These are phyloP conservation scores for Candida orba DNA, from an alignment of 805 yeast species.

Conservation along the genomic window DNA sequence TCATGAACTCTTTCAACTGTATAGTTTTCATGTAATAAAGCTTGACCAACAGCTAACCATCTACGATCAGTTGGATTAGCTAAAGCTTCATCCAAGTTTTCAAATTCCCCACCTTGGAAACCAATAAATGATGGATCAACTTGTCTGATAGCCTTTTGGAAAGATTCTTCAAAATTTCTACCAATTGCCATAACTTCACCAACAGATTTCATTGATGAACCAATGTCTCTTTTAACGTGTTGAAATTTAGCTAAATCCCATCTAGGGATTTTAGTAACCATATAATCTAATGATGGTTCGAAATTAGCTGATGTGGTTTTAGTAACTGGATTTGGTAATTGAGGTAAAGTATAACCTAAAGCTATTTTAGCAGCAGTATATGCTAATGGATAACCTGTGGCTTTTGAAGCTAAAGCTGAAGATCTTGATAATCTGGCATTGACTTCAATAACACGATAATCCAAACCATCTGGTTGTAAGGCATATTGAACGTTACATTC, in stretches of 20 bases:
- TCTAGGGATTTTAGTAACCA: slow-evolving; percentile 96
- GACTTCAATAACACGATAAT: slow-evolving; percentile 94
- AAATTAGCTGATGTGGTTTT: slow-evolving; percentile 93
- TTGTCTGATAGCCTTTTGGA: slow-evolving; percentile 96
- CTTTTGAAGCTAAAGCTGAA: slow-evolving; percentile 96
- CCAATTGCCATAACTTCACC: slow-evolving; percentile 99
- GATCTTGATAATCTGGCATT: slow-evolving; percentile 96
- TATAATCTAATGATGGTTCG: slow-evolving; percentile 94
- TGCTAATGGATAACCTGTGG: slow-evolving; percentile 97
- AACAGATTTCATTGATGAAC: slow-evolving; percentile 96
- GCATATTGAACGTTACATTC: slow-evolving; percentile 98
- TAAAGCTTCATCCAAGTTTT: slow-evolving; percentile 68
- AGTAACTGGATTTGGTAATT: slow-evolving; percentile 93
- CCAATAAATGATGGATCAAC: slow-evolving; percentile 88
- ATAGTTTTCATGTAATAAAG: slow-evolving; percentile 84
- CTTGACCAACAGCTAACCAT: slow-evolving; percentile 98
- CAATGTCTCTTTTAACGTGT: slow-evolving; percentile 88
- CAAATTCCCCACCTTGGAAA: slow-evolving; percentile 81
- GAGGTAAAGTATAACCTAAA: slow-evolving; percentile 89
- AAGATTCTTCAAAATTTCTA: slow-evolving; percentile 93
- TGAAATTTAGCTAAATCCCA: slow-evolving; percentile 97
- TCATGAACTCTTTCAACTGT: slow-evolving; percentile 90
- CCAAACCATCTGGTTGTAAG: slow-evolving; percentile 90
- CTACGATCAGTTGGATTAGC: slow-evolving; percentile 91
- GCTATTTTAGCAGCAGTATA: slow-evolving; percentile 98